Evolutionary conservation across 208 protist genomes (phyloP).

Genomic region (Jaenimonas drosophilae): DNA sequence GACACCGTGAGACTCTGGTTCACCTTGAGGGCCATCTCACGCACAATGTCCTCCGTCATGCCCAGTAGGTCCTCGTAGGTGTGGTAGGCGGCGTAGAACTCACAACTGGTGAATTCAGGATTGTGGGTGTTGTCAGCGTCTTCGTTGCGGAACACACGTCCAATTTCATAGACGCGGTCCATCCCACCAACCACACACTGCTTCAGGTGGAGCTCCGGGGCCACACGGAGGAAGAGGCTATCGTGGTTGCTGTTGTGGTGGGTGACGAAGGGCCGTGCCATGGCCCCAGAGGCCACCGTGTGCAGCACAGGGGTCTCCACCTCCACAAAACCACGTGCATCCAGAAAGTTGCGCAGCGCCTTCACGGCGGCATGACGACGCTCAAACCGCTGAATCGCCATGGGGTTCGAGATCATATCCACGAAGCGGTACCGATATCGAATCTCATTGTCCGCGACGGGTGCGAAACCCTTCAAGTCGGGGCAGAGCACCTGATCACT

Average conservation of each 20-base stretch:
- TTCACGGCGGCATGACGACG: slow-evolving; percentile 50
- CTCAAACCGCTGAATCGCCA: slow-evolving; percentile 31
- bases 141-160: slow-evolving; percentile 93
- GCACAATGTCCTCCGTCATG: slow-evolving; percentile 91
- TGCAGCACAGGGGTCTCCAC: slow-evolving; percentile 94
- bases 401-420: slow-evolving; percentile 79
- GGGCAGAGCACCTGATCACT: slow-evolving; percentile 78
- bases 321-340: slow-evolving; percentile 75
- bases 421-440: slow-evolving; percentile 85
- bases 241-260: slow-evolving; percentile 83
- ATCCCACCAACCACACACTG: slow-evolving; percentile 92
- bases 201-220: slow-evolving; percentile 93
- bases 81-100: slow-evolving; percentile 91
- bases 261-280: slow-evolving; percentile 88
- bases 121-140: slow-evolving; percentile 92
- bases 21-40: slow-evolving; percentile 32
- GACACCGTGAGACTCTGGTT: slow-evolving; percentile 37
- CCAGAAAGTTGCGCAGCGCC: slow-evolving; percentile 63
- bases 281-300: slow-evolving; percentile 80
- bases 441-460: slow-evolving; percentile 61
- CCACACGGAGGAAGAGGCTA: slow-evolving; percentile 81
- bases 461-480: slow-evolving; percentile 52
- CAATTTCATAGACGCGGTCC: slow-evolving; percentile 93
- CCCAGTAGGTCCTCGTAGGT: slow-evolving; percentile 92
- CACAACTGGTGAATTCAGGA: slow-evolving; percentile 94